A percentile compares a stretch with the other conserved stretches of the same genome.
Evolutionary conservation across 1,284 basidiomycete genomes (phyloP).

Genomic region (Pterulicium gracile): DNA sequence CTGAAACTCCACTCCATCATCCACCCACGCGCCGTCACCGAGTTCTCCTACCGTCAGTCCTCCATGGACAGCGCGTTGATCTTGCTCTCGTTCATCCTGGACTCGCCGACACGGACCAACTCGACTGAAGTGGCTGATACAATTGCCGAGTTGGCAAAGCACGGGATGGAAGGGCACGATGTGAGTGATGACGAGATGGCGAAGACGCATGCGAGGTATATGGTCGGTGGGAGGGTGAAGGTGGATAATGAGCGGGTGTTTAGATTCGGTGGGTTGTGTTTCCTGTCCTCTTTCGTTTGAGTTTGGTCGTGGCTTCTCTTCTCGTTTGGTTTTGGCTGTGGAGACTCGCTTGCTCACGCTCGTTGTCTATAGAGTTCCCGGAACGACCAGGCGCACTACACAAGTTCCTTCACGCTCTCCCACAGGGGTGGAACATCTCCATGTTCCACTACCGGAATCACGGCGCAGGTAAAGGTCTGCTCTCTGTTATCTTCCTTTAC

Average conservation of each 20-base stretch:
- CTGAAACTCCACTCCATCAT: conserved; percentile 80
- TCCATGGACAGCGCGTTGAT: conserved; percentile 62
- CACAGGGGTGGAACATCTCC: conserved; percentile 88
- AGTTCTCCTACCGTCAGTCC: conserved; percentile 91
- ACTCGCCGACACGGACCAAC: conserved; percentile 43
- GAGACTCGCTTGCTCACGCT: too few species aligned
- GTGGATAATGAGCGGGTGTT: conserved; percentile 87
- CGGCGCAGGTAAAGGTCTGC: conserved; percentile 64
- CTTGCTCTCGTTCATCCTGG: conserved; percentile 86
- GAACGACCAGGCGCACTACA: conserved; percentile 89
- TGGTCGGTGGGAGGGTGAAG: conserved; percentile 77
- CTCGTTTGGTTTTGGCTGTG: conserved; percentile 3
- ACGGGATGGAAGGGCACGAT: conserved; percentile 79
- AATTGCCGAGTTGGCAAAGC: conserved; percentile 35
- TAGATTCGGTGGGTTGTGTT: conserved; percentile 70
- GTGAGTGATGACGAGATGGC: conserved; percentile 94
- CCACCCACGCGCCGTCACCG: conserved; percentile 89
- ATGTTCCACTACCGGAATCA: conserved; percentile 98
- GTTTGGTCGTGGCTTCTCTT: too few species aligned
- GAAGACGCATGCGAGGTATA: conserved; percentile 89
- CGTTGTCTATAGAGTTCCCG: conserved; percentile 74
- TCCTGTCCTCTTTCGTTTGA: too few species aligned
- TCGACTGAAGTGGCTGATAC: conserved; percentile 49
- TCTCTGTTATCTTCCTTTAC: conserved; percentile 5
- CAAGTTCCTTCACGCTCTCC: conserved; percentile 79